Evolutionary conservation across 2,329 filamentous ascomycete genomes (phyloP), one percentile per base, ranked within the genome.

Genomic region (Aspergillus pseudoterreus): DNA sequence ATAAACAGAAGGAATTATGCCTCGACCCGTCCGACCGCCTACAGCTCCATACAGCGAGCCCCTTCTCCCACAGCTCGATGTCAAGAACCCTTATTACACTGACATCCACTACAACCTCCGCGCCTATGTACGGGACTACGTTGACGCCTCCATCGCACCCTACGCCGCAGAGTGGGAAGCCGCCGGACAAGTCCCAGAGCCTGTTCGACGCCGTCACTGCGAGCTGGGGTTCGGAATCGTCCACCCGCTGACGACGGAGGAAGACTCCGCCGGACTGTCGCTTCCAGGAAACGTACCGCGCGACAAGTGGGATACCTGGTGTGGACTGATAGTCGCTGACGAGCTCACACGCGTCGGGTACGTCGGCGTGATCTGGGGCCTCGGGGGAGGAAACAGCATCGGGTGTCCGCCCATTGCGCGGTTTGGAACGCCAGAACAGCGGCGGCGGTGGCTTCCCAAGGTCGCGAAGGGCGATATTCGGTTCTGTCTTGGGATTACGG

Each of bases 401-500:
- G 85, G 85, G 0, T 77, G 78, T 22, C 84, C 85, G 4, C 85
- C 85, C 0, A 73, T 88, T 43, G 75, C 85, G n/a, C 75, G 80
- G 45, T 82, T 82, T 59, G 85, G 85, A 1, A 86, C 77, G 0
- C 68, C 76, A 30, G 77, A 77, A 62, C 84, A 86, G 68, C 82
- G 82, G 63, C 66, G 62, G 15, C 74, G 74, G 41, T 87, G 81
- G 77, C 69, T 87, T 10, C 82, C 82, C 0, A 78, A 76, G 0
- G 71, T 87, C 30, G 82, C 84, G 41, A 75, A 68, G 6, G 82
- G 83, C 56, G 75, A 81, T 50, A 80, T 82, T 5, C 77, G 78
- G 49, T 85, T 86, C 60, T 86, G 82, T 60, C 68, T 87, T 10
- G 83, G 82, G 2, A 82, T 86, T 52, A 87, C 84, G 2, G 84